Percentiles rank a stretch among this genome's conserved stretches.
Evolutionary conservation across 345 rosid species (phyloP).

Genomic region (Geranium brycei): DNA sequence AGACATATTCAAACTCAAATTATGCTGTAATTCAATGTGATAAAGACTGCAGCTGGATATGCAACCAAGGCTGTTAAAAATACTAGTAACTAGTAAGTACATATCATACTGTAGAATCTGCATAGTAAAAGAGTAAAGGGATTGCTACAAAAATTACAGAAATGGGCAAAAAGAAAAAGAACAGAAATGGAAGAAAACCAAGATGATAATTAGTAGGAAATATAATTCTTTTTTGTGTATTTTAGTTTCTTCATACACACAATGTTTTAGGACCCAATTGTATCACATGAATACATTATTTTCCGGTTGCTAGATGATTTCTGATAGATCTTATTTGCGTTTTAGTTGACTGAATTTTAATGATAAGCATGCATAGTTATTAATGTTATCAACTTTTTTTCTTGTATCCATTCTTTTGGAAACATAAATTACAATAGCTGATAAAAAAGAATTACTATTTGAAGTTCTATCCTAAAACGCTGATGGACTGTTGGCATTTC

Average conservation of each 20-base stretch:
- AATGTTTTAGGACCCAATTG: too few relatives aligned
- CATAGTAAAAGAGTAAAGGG: background rate
- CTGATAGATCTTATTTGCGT: too few relatives aligned
- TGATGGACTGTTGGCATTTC: background rate
- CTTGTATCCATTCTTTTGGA: background rate
- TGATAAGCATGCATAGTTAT: background rate
- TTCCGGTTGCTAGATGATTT: too few relatives aligned
- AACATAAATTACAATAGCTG: background rate
- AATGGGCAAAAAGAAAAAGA: background rate
- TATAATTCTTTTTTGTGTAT: background rate
- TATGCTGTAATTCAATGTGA: background rate
- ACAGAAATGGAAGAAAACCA: background rate
- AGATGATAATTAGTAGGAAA: background rate
- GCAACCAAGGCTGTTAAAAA: background rate
- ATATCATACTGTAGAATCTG: background rate
- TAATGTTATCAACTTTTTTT: background rate
- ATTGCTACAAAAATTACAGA: background rate
- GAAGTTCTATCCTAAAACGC: background rate
- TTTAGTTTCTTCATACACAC: too few relatives aligned
- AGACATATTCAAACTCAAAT: background rate
- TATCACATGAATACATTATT: too few relatives aligned
- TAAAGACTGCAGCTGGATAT: background rate
- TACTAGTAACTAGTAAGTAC: background rate
- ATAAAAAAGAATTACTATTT: too few relatives aligned
- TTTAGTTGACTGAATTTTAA: too few relatives aligned